Evolutionary conservation across 805 yeast species (phyloP), one percentile per base, ranked within the genome.

Genomic region (Zygosaccharomyces gambellarensis): DNA sequence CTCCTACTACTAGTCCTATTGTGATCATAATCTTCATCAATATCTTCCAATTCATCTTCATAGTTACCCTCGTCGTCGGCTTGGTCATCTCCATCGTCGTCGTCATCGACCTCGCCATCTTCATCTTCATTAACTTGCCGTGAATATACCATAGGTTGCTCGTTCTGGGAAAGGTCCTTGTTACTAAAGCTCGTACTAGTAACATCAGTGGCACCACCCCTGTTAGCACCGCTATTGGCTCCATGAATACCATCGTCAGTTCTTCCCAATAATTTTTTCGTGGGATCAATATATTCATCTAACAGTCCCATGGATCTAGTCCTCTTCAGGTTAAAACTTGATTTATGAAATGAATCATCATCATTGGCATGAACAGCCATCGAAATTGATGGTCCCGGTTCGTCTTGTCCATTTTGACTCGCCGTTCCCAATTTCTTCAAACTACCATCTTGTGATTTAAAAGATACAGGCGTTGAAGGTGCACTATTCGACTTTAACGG

Each of bases 241-340:
- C 51, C 54, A 21, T 62, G 62, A 31, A 64, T 69, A 29, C 62
- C 64, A 32, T 43, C 30, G 12, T 29, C 27, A 9, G 47, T 21
- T 32, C 45, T 49, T 19, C 69, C 76, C 21, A 68, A 55, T n/a
- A 66, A 57, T 47, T 71, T 70, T 50, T 64, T 66, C 3, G 75
- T 69, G 36, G 80, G 78, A 27, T 72, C 81, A 36, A 81, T 78
- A 60, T 77, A 83, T 53, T 83, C 87, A 60, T 85, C 95, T 56
- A 88, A 71, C 11, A 87, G 66, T 1, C 96, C 96, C 75, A 88
- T 73, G 6, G 94, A 85, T 60, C 94, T 76, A 30, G 96, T 88
- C 62, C 96, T 71, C 60, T 87, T 88, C 60, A 88, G 71, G 59
- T 81, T 82, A 65, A 85, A 88, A 3, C 92, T 78, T 5, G 87